Evolutionary conservation across 352 stramenopile genomes (phyloP), one percentile per base, ranked within the genome.

Genomic region (Globisporangium cederbergense): DNA sequence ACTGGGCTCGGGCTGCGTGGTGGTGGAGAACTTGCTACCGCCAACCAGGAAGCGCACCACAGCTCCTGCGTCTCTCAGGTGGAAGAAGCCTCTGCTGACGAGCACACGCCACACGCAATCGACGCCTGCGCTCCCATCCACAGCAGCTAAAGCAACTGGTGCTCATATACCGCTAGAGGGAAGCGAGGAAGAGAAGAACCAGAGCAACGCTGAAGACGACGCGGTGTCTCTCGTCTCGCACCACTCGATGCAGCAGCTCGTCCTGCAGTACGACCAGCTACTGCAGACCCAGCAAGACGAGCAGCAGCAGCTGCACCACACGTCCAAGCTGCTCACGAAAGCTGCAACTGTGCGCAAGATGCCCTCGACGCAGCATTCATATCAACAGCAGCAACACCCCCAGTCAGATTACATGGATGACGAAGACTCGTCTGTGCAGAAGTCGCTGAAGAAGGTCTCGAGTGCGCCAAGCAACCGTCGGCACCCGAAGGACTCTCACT

Each of bases 1-100:
- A 42, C 70, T 94, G 2, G 83, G 85, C 7, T 51, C 64, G 4
- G 83, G 72, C 47, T 91, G 83, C 16, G 64, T 91, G n/a, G 83
- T 91, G 18, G 58, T 67, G 6, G 70, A 83, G 11, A 78, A 77
- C 20, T 22, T 70, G 4, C 52, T 58, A 0, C 38, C 63, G 18
- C 46, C 32, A 59, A 42, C 14, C 10, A 64, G 62, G 10, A 71
- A 68, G 13, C 32, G 18, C 4, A 25, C n/a, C 20, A n/a, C 36
- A 9, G 32, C 32, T n/a, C 16, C 8, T n/a, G 6, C 6, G 1
- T 20, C 16, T 16, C 20, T 18, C 18, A 78, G 73, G 55, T 7
- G 62, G 11, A 46, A 46, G 28, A 79, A 76, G 43, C 25, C 34
- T 2, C 56, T 40, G 22, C 11, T 22, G 14, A 42, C 14, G 13